These are phyloP conservation scores for Aspergillus eucalypticola DNA, from an alignment of 2,329 filamentous ascomycete species.

Conservation along the genomic window DNA sequence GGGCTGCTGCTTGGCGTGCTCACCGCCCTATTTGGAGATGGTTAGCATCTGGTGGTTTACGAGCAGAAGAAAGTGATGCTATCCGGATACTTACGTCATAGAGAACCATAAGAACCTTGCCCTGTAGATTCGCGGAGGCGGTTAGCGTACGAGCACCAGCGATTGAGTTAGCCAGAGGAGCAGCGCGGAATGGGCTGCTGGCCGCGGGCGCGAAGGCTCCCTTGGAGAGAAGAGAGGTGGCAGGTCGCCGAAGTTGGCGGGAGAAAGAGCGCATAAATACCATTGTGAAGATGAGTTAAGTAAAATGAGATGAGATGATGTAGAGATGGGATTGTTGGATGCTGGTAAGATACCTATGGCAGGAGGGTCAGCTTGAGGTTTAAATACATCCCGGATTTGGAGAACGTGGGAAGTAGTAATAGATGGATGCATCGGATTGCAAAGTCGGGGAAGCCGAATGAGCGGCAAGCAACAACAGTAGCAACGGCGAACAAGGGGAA, in stretches of 20 bases:
- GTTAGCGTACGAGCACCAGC: conserved; percentile 63
- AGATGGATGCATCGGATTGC: neutral
- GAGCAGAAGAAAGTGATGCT: neutral
- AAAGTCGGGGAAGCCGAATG: conserved; percentile 7
- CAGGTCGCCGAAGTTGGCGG: conserved; percentile 56
- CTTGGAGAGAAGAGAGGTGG: conserved; percentile 52
- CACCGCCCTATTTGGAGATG: conserved; percentile 57
- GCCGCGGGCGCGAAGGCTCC: conserved; percentile 37
- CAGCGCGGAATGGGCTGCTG: conserved; percentile 30
- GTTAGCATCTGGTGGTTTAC: conserved; percentile 13
- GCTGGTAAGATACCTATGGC: neutral
- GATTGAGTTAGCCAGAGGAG: conserved; percentile 45
- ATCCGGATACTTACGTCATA: conserved; percentile 70
- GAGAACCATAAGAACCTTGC: conserved; percentile 90
- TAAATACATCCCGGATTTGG: conserved; percentile 1
- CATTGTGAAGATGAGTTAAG: conserved; percentile 48
- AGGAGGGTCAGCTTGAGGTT: conserved; percentile 17
- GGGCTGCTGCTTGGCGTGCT: conserved; percentile 87
- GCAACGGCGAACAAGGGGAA: conserved; percentile 7
- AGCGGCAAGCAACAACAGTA: neutral
- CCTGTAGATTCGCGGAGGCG: conserved; percentile 70
- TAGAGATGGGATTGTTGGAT: neutral
- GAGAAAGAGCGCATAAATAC: conserved; percentile 65
- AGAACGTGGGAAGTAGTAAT: neutral
- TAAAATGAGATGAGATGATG: neutral